Conservation (phyloP, 2,329 filamentous ascomycete species). For the Fusarium papillatum region DNA sequence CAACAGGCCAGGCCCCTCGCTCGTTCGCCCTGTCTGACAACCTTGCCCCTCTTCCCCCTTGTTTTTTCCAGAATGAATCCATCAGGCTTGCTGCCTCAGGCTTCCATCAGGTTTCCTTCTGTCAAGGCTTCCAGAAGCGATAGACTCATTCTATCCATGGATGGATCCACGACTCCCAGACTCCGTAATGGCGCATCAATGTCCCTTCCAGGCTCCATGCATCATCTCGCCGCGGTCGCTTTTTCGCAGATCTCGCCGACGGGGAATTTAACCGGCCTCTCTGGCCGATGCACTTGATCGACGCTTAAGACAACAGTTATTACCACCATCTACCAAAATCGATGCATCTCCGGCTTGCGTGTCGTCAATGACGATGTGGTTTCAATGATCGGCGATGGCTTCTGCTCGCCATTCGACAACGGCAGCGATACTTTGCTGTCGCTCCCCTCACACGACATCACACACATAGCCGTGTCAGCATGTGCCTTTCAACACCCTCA, state of each 20-base stretch:
- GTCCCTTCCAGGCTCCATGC: slow-evolving; percentile 17
- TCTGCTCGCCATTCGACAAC: slow-evolving; percentile 15
- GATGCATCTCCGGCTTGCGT: slow-evolving; percentile 7
- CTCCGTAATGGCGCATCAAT: slow-evolving; percentile 31
- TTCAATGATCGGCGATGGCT: slow-evolving; percentile 24
- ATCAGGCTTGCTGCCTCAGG: slow-evolving; percentile 29
- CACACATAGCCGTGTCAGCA: slow-evolving; percentile 21
- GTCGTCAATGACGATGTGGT: slow-evolving; percentile 29
- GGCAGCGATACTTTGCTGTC: slow-evolving; percentile 4
- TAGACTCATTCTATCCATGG: slow-evolving; percentile 30
- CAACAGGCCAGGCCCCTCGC: slow-evolving; percentile 22
- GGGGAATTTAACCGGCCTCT: slow-evolving; percentile 31
- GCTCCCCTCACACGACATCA: slow-evolving; percentile 25
- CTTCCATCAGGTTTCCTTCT: slow-evolving; percentile 19
- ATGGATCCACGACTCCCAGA: slow-evolving; percentile 20
- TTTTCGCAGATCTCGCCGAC: slow-evolving; percentile 37
- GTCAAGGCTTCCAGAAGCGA: slow-evolving; percentile 40
- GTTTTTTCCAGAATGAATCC: slow-evolving; percentile 38
- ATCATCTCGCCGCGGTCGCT: slow-evolving; percentile 29
- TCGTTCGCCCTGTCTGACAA: slow-evolving; percentile 18
- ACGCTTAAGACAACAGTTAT: slow-evolving; percentile 10
- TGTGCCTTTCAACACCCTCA: slow-evolving; percentile 16
- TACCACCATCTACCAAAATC: slow-evolving; percentile 6
- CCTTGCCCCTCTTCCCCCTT: slow-evolving; percentile 18
- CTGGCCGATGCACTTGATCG: slow-evolving; percentile 21